Evolutionary conservation across 2,329 filamentous ascomycete genomes (phyloP), one percentile per base, ranked within the genome.

Genomic region (Aureobasidium sp.): DNA sequence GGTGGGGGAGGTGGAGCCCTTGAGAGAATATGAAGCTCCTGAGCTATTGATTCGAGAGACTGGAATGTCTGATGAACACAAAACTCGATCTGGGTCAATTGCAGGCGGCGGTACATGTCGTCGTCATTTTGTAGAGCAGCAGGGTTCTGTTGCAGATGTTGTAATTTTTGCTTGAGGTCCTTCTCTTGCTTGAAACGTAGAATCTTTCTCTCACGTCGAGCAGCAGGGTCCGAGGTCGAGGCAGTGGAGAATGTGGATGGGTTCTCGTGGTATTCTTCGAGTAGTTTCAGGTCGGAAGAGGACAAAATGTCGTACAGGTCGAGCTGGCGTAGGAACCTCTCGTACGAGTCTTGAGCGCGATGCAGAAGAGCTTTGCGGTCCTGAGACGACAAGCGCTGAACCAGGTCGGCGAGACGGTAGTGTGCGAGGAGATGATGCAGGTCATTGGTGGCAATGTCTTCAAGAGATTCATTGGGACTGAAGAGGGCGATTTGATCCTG

Each of bases 401-500:
- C 78, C 13, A 97, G 81, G 71, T 96, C 92, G 37, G 92, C 93
- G 59, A 94, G 79, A 70, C 87, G 84, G 74, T 87, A 91, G 74
- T 88, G 82, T 65, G 92, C 83, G 26, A 91, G 82, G 65, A 99
- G 82, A 73, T 93, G 96, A 76, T 91, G 90, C 36, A 99, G 77
- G 70, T 96, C 87, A n/a, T 83, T 81, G 1, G 93, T 95, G 15
- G 89, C 80, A 36, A 97, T 78, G 76, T 99, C 94, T 65, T 99
- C 94, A 43, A 93, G 76, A 0, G 84, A 83, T 75, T 99, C 94
- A 75, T 99, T 99, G 39, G 86, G 81, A 68, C 91, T 96, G 82
- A 97, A 97, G 59, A 99, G 80, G 0, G 89, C 87, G 29, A 94
- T 80, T 64, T 85, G 81, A 66, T 84, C 80, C 66, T 90, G 84